Base-by-base conservation (phyloP, 2,329 filamentous ascomycete genomes). In the Knoxdaviesia capensis region DNA sequence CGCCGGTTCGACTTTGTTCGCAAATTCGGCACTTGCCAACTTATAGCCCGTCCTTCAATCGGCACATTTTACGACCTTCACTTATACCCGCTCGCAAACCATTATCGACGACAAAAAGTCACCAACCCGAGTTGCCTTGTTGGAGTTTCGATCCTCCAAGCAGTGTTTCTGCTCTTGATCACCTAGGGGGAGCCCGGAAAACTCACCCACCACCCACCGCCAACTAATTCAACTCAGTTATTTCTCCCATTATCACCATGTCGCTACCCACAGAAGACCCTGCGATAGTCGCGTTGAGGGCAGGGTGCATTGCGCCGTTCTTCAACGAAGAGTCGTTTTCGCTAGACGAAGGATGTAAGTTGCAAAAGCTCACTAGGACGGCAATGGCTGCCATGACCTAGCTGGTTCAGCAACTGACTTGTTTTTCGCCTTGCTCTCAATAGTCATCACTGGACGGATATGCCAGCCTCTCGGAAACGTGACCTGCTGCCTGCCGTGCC, bases 401-500 rank as follows among this genome's bases (percentile, higher is more conserved):
- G n/a, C 6, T 36, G 38, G 8, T 6, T 7, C 5, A 8, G 39
- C 29, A 9, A 40, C 62, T 63, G 48, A 65, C 49, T 34, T 45
- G 20, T 31, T 29, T 33, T 31, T 41, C 20, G 20, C 20, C 11
- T 47, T 35, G 29, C 32, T 36, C 11, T 11, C 10, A 28, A 4
- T 29, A 81, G 77, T 71, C 52, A 54, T 75, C 36, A 61, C 63
- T 28, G 76, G 76, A 39, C 59, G 69, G 31, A 48, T 73, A 35
- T 74, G 69, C 52, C 60, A 63, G 69, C 56, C 52, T 6, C 30
- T 31, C 6, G 20, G 31, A 6, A 64, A 65, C 34, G 50, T 76
- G 5, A 65, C 64, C 34, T 98, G 90, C 58, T 98, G 90, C 57
- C 59, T 98, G 44, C 90, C 90, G 46, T 98, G 90, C 57, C 90